These are phyloP conservation scores for Panaeolus cyanescens DNA, from an alignment of 768 basidiomycete species.

Conservation along the genomic window DNA sequence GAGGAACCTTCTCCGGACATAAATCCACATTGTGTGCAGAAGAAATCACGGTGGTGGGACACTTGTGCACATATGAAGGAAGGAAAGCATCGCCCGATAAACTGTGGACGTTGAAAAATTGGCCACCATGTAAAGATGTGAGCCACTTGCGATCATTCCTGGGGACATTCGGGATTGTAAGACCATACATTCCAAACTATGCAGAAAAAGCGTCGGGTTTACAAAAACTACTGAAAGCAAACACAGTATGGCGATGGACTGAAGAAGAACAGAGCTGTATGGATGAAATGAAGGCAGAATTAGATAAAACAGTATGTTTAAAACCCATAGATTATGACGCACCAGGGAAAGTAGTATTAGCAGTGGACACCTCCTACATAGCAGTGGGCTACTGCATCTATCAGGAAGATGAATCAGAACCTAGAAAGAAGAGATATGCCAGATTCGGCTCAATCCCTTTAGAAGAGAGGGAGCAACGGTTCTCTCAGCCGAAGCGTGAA, in stretches of 20 bases:
- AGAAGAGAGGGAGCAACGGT: slow-evolving; percentile 31
- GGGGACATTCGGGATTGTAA: slow-evolving; percentile 23
- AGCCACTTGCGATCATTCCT: slow-evolving; percentile 26
- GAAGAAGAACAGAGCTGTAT: neutral
- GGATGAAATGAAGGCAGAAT: slow-evolving; percentile 19
- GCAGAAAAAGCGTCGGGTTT: slow-evolving; percentile 15
- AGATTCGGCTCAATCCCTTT: slow-evolving; percentile 40
- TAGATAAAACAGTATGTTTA: slow-evolving; percentile 21
- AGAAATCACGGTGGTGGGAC: slow-evolving; percentile 33
- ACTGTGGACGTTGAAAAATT: slow-evolving; percentile 13
- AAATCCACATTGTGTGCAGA: slow-evolving; percentile 32
- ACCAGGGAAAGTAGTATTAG: slow-evolving; percentile 26
- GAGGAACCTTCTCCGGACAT: slow-evolving; percentile 37
- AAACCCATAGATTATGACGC: slow-evolving; percentile 24
- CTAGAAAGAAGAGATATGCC: slow-evolving; percentile 21
- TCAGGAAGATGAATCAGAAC: slow-evolving; percentile 26
- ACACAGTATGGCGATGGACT: slow-evolving; percentile 12
- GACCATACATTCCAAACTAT: slow-evolving; percentile 27
- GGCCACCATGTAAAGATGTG: slow-evolving; percentile 20
- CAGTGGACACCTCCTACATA: slow-evolving; percentile 36
- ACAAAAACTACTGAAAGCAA: slow-evolving; percentile 19
- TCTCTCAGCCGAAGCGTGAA: slow-evolving; percentile 42
- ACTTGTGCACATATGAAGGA: slow-evolving; percentile 37
- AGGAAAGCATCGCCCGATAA: slow-evolving; percentile 28
- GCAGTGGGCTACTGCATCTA: slow-evolving; percentile 39